A percentile compares a stretch with the other conserved stretches of the same genome.
Conservation (phyloP, 306 rosid genomes). For the Prunus padus region DNA sequence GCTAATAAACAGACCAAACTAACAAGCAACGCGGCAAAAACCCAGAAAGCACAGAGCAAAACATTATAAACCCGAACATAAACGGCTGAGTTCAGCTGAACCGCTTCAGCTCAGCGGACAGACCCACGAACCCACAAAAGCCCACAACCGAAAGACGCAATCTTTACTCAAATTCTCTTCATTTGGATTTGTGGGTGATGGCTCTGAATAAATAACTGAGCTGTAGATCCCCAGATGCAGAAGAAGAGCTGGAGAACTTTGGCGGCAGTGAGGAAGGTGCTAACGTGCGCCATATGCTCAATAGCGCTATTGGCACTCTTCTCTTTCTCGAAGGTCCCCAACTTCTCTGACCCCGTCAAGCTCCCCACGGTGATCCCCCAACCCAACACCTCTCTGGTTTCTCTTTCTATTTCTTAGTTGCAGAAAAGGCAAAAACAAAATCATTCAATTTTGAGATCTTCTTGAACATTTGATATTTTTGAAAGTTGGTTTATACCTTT, state of each 20-base stretch:
- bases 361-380: slow-evolving; percentile 53
- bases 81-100: neutral
- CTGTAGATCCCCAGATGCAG: slow-evolving; percentile 47
- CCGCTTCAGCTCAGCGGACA: neutral
- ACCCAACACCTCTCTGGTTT: neutral
- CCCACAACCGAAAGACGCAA: neutral
- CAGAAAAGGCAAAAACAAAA: neutral
- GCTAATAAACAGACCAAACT: neutral
- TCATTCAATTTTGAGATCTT: neutral
- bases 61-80: neutral
- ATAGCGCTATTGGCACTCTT: slow-evolving; percentile 51
- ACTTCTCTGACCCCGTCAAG: slow-evolving; percentile 56
- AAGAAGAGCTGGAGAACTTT: slow-evolving; percentile 50
- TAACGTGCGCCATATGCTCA: slow-evolving; percentile 57
- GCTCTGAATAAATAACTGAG: slow-evolving; percentile 8
- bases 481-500: neutral
- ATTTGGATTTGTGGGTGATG: neutral
- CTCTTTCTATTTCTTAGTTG: neutral
- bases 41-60: neutral
- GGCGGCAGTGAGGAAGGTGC: slow-evolving; percentile 52
- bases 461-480: neutral
- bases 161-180: slow-evolving; percentile 7
- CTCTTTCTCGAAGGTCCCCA: slow-evolving; percentile 56
- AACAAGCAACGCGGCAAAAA: slow-evolving; percentile 1
- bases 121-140: neutral